phyloP scores from a whole-genome alignment of 352 stramenopile species.

The Phytophthora citrophthora region DNA sequence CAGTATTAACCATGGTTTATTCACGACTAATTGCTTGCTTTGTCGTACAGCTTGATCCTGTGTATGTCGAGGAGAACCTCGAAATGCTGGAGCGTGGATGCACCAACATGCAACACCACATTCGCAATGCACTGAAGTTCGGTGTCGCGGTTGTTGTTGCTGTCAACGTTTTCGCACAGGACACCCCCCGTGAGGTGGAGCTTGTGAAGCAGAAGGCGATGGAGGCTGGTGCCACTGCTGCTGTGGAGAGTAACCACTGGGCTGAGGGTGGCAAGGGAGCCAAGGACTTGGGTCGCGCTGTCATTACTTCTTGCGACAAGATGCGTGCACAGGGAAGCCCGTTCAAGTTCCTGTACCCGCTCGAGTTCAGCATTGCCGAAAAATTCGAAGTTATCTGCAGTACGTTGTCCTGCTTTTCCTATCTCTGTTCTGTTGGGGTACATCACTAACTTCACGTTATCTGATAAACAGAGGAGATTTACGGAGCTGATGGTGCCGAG shows the following conservation, averaged over 20 bases:
- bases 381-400: conserved; percentile 97
- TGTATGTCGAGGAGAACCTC: conserved; percentile 97
- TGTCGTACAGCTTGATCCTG: conserved; percentile 61
- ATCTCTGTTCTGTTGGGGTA: background rate
- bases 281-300: conserved; percentile 91
- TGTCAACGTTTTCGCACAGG: conserved; percentile 86
- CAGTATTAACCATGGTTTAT: background rate
- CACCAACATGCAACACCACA: conserved; percentile 96
- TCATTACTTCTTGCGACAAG: conserved; percentile 90
- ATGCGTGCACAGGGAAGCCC: conserved; percentile 72
- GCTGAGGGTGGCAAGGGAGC: conserved; percentile 86
- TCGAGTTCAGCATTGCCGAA: conserved; percentile 90
- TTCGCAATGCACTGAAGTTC: conserved; percentile 96
- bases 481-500: conserved; percentile 95
- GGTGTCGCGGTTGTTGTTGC: conserved; percentile 96
- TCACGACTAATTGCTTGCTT: conserved; percentile 1
- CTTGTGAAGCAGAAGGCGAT: conserved; percentile 91
- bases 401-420: conserved; percentile 79
- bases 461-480: conserved; percentile 91
- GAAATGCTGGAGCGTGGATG: conserved; percentile 93
- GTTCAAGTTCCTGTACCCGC: conserved; percentile 97
- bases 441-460: conserved; percentile 8
- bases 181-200: conserved; percentile 91
- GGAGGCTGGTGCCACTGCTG: conserved; percentile 94
- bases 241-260: conserved; percentile 94